These are phyloP conservation scores for Puccinia coronata DNA, from an alignment of 1,284 basidiomycete genomes.

Conservation along the genomic window DNA sequence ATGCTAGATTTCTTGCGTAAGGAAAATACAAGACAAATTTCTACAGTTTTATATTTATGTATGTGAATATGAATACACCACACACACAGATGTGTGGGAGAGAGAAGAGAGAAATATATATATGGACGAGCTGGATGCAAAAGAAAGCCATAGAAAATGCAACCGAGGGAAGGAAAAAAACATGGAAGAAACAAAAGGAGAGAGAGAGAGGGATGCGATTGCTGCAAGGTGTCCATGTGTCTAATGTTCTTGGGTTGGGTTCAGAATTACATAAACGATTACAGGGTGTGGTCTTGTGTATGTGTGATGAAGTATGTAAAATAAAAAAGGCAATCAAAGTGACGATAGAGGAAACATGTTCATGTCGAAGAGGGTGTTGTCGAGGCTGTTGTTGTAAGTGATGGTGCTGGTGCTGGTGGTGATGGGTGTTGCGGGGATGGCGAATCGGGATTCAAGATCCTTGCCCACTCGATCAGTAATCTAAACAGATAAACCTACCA, in stretches of 20 bases:
- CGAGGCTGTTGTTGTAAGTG: too few relatives aligned
- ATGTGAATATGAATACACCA: too few relatives aligned
- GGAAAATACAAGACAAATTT: neutral
- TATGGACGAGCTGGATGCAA: too few relatives aligned
- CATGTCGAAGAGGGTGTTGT: conserved; percentile 12
- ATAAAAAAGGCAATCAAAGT: neutral
- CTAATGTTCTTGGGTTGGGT: neutral
- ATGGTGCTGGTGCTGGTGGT: too few relatives aligned
- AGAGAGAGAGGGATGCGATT: too few relatives aligned
- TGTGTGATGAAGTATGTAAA: neutral
- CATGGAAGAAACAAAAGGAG: too few relatives aligned
- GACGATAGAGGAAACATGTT: neutral
- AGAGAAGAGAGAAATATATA: too few relatives aligned
- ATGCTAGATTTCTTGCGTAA: neutral
- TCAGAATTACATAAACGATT: neutral
- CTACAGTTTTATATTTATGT: too few relatives aligned
- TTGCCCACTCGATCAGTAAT: conserved; percentile 82
- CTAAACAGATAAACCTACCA: conserved; percentile 70
- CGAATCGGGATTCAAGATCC: conserved; percentile 64
- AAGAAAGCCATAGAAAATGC: too few relatives aligned
- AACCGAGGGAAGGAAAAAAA: too few relatives aligned
- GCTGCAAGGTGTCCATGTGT: too few relatives aligned
- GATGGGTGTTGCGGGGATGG: neutral
- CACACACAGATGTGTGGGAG: too few relatives aligned
- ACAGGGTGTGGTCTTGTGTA: neutral